A percentile compares a stretch with the other conserved stretches of the same genome.
These are phyloP conservation scores for Ceratocystis eucalypticola DNA, from an alignment of 2,329 filamentous ascomycete species.

Conservation along the genomic window DNA sequence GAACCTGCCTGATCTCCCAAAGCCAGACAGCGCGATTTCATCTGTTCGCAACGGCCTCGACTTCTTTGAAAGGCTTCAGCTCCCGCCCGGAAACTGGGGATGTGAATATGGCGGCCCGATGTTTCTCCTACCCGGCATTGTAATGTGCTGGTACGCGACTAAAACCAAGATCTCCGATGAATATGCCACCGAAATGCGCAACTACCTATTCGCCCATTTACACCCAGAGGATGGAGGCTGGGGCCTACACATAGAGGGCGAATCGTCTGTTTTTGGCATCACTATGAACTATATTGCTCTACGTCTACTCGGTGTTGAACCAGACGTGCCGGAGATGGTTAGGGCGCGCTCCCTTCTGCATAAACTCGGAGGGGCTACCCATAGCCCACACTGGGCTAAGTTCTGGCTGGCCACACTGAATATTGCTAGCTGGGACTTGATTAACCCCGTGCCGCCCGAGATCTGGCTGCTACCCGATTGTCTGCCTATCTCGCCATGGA, in stretches of 20 bases:
- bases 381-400: conserved; percentile 90
- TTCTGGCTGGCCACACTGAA: conserved; percentile 84
- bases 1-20: conserved; percentile 59
- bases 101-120: conserved; percentile 97
- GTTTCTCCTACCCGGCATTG: conserved; percentile 79
- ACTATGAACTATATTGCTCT: conserved; percentile 74
- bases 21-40: conserved; percentile 59
- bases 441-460: conserved; percentile 89
- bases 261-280: conserved; percentile 84
- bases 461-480: conserved; percentile 87
- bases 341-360: conserved; percentile 74
- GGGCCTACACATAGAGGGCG: conserved; percentile 89
- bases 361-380: conserved; percentile 69
- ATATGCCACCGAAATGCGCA: conserved; percentile 76
- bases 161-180: conserved; percentile 71
- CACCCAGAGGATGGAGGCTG: conserved; percentile 86
- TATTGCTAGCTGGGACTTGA: conserved; percentile 75
- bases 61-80: conserved; percentile 82
- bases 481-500: conserved; percentile 78
- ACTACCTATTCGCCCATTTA: conserved; percentile 78
- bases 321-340: conserved; percentile 72
- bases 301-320: conserved; percentile 66
- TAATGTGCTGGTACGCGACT: conserved; percentile 79
- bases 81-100: conserved; percentile 82
- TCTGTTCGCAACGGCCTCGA: conserved; percentile 68